Evolutionary conservation across 1,284 basidiomycete genomes (phyloP).

Genomic region (Moesziomyces antarcticus): DNA sequence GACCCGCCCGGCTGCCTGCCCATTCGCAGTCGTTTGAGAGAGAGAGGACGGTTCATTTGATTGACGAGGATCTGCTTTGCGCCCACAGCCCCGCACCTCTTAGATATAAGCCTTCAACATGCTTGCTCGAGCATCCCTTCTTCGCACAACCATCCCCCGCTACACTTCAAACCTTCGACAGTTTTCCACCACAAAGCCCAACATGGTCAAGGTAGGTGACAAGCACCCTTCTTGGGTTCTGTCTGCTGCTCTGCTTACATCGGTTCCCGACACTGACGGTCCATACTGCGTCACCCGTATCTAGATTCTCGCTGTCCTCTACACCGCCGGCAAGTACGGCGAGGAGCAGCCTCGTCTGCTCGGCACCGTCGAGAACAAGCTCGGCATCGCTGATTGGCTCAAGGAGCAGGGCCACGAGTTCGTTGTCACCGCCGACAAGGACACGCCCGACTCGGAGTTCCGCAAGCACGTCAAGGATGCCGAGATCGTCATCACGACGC

Average conservation of each 20-base stretch:
- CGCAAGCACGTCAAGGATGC: slow-evolving; percentile 84
- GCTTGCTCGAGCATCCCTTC: slow-evolving; percentile 32
- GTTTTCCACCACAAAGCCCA: slow-evolving; percentile 43
- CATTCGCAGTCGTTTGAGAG: too few relatives aligned
- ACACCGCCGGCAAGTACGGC: slow-evolving; percentile 78
- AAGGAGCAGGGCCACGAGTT: slow-evolving; percentile 80
- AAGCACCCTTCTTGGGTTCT: too few relatives aligned
- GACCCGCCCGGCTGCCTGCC: not conserved
- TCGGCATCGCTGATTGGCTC: slow-evolving; percentile 65
- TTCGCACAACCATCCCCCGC: slow-evolving; percentile 24
- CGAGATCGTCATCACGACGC: slow-evolving; percentile 78
- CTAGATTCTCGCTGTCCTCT: slow-evolving; percentile 82
- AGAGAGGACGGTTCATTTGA: not conserved
- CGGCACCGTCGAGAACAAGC: slow-evolving; percentile 86
- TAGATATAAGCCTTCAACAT: slow-evolving; percentile 25
- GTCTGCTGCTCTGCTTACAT: too few relatives aligned
- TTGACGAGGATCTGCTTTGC: slow-evolving; percentile 1
- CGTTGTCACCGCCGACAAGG: slow-evolving; percentile 78
- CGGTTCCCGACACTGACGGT: too few relatives aligned
- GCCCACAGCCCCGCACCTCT: not conserved
- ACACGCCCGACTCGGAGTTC: slow-evolving; percentile 85
- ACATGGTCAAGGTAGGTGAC: slow-evolving; percentile 50
- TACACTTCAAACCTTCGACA: slow-evolving; percentile 19
- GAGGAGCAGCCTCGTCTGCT: slow-evolving; percentile 83
- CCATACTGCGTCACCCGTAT: not conserved